These are phyloP conservation scores for Emmonsia crescens DNA, from an alignment of 2,329 filamentous ascomycete species.

Conservation along the genomic window DNA sequence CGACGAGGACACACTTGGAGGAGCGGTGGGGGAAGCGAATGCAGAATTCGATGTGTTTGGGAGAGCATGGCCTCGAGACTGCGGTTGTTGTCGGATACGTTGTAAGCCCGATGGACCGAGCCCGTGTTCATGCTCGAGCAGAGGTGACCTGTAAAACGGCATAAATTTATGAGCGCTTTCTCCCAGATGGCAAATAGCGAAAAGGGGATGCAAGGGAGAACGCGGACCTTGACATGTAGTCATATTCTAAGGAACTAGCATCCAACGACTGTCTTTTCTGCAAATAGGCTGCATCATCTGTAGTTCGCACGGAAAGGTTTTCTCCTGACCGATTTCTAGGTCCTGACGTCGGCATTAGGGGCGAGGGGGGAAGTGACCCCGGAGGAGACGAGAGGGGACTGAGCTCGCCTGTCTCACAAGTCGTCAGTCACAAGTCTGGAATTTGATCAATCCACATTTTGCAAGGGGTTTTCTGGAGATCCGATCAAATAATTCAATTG, in stretches of 20 bases:
- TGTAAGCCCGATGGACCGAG: conserved; percentile 76
- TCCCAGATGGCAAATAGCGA: background rate
- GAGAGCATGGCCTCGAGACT: conserved; percentile 50
- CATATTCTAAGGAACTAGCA: conserved; percentile 55
- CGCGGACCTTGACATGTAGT: conserved; percentile 63
- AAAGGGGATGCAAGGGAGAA: conserved; percentile 8
- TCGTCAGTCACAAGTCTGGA: background rate
- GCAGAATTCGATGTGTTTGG: conserved; percentile 52
- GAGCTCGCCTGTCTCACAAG: conserved; percentile 24
- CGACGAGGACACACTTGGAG: conserved; percentile 51
- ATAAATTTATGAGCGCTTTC: background rate
- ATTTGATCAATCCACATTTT: background rate
- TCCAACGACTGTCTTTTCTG: conserved; percentile 69
- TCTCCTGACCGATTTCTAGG: conserved; percentile 41
- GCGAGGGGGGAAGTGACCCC: conserved; percentile 26
- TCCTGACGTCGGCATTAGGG: conserved; percentile 26
- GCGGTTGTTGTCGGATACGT: conserved; percentile 81
- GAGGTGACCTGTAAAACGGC: conserved; percentile 52
- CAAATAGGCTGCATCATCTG: conserved; percentile 48
- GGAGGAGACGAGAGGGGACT: conserved; percentile 32
- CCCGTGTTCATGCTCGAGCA: conserved; percentile 83
- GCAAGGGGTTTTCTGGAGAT: background rate
- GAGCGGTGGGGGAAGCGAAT: conserved; percentile 55
- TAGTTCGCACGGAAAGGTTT: conserved; percentile 35
- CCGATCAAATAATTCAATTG: background rate